Conservation (phyloP, 257 asterid genomes). For the Nicotiana knightiana region DNA sequence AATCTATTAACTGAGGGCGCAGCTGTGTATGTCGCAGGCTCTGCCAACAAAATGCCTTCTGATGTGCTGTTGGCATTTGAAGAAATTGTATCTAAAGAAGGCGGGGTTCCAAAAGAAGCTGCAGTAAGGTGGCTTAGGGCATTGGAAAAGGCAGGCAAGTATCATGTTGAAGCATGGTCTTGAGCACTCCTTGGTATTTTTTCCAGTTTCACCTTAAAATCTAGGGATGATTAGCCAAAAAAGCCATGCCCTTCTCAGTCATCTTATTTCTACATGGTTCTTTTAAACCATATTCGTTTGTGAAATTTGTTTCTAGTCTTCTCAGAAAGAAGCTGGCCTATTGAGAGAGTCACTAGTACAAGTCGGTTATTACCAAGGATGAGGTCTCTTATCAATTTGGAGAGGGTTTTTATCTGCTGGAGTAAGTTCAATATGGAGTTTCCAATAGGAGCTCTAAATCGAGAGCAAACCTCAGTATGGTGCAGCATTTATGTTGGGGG, state of each 20-base stretch:
- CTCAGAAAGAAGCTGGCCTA: neutral
- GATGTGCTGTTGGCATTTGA: constrained; percentile 74
- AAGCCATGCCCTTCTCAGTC: neutral
- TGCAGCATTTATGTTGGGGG: neutral
- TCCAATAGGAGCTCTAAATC: neutral
- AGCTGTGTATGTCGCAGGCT: constrained; percentile 78
- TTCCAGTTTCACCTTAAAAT: neutral
- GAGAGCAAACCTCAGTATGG: neutral
- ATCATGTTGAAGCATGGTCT: constrained; percentile 95
- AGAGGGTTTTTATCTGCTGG: neutral
- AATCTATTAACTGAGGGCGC: constrained; percentile 68
- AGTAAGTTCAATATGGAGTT: neutral
- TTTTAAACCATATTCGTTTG: no score
- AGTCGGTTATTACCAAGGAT: neutral
- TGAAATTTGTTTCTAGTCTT: no score
- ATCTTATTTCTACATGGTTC: no score
- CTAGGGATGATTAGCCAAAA: neutral
- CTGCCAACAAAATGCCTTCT: constrained; percentile 86
- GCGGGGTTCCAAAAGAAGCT: constrained; percentile 60
- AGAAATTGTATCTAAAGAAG: constrained; percentile 57
- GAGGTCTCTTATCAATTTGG: neutral
- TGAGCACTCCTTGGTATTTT: constrained; percentile 10
- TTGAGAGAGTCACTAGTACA: neutral
- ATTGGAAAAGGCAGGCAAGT: constrained; percentile 73
- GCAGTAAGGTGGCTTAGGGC: constrained; percentile 62